These are phyloP conservation scores for Pholiota adiposa DNA, from an alignment of 1,284 basidiomycete genomes.

Conservation along the genomic window DNA sequence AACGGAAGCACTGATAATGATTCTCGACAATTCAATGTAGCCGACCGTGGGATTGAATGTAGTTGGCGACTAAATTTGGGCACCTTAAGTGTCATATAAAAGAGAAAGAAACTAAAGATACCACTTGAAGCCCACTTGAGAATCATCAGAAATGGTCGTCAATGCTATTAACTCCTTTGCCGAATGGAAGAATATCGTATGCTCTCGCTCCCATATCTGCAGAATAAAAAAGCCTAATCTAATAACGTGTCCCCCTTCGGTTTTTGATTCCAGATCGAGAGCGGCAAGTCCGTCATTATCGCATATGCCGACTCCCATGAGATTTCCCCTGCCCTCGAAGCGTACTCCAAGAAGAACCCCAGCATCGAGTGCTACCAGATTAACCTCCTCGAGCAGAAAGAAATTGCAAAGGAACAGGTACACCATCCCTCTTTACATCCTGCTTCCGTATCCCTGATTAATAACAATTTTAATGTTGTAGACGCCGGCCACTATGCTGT, in stretches of 20 bases:
- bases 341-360: slow-evolving; percentile 51
- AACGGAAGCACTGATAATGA: too few species aligned
- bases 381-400: slow-evolving; percentile 67
- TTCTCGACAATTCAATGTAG: too few species aligned
- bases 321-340: slow-evolving; percentile 82
- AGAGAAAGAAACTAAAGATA: too few species aligned
- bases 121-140: too few species aligned
- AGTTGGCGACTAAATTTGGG: too few species aligned
- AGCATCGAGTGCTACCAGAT: slow-evolving; percentile 75
- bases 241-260: too few species aligned
- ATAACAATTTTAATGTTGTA: too few species aligned
- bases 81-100: too few species aligned
- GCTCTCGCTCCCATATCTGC: slow-evolving; percentile 15
- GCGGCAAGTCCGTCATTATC: slow-evolving; percentile 64
- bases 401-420: slow-evolving; percentile 66
- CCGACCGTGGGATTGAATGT: too few species aligned
- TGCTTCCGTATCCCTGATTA: too few species aligned
- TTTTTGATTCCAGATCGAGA: slow-evolving; percentile 40
- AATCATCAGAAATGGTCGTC: slow-evolving; percentile 35
- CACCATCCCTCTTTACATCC: slow-evolving; percentile 29
- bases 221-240: background rate
- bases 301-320: slow-evolving; percentile 79
- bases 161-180: slow-evolving; percentile 32
- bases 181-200: slow-evolving; percentile 38
- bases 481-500: slow-evolving; percentile 46